Evolutionary conservation across 495 filamentous ascomycete species (phyloP).

Genomic region (Penicillium canescens): DNA sequence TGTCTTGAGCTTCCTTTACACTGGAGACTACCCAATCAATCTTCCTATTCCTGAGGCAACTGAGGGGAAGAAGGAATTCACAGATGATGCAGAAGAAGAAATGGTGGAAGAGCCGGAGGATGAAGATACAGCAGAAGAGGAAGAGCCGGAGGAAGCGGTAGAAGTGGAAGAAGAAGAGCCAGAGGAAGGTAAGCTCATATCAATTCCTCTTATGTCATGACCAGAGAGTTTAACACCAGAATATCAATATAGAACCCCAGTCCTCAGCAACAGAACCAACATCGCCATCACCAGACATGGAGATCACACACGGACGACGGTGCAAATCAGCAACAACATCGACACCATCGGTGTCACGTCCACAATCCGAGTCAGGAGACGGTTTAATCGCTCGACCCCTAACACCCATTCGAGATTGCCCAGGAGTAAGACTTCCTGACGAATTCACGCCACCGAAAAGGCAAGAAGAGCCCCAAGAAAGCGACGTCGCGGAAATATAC

Average conservation of each 20-base stretch:
- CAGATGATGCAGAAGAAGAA: background rate
- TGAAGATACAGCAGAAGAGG: background rate
- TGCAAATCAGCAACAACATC: no score
- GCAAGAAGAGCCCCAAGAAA: background rate
- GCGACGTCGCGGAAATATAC: background rate
- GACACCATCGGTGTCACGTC: no score
- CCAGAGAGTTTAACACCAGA: no score
- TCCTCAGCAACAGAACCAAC: no score
- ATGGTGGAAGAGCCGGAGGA: background rate
- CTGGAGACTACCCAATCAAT: slow-evolving; percentile 1
- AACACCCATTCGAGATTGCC: no score
- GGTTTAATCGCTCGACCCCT: no score
- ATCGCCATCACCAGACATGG: no score
- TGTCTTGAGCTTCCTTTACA: slow-evolving; percentile 12
- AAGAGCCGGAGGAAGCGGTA: background rate
- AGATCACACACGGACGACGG: no score
- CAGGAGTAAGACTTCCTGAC: no score
- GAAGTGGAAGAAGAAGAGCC: background rate
- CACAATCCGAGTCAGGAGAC: no score
- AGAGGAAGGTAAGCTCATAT: background rate
- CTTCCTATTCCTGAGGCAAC: background rate
- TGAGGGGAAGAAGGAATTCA: background rate
- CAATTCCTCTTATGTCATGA: background rate
- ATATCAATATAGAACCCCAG: no score
- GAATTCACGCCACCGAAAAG: background rate